Base-by-base conservation (phyloP, 352 stramenopile genomes). In the Globisporangium ultimum region DNA sequence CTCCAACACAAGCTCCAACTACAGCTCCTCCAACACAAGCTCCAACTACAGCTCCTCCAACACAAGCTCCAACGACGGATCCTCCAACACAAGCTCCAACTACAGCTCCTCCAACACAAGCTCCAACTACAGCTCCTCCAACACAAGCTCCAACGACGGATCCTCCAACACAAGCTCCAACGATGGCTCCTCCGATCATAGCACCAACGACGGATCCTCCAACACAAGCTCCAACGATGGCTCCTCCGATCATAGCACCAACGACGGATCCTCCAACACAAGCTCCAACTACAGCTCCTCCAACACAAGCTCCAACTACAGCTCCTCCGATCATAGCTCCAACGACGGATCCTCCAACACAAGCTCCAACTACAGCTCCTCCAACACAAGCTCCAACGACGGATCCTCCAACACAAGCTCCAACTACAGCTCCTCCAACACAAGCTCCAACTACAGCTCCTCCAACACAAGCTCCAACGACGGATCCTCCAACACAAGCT, bases 271-370 rank as follows among this genome's bases (percentile, higher is more conserved):
- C 61, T 46, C 38, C 56, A 6, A 63, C 46, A 17, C 6, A 51
- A 22, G 47, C 46, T 32, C 60, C 60, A 62, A 62, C 47, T 7
- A 12, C 42, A 32, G 24, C 45, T 32, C 36, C 50, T 1, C 47
- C 45, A 41, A 5, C 40, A 18, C 32, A 34, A 58, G 48, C 48
- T 15, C 38, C 28, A 21, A 24, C 9, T 22, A 41, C 1, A 14
- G 22, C 48, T 10, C 48, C 48, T 11, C 22, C 48, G 15, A 53
- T 18, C 2, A 18, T 36, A 13, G 20, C 40, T 21, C 21, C 15
- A 38, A 18, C 43, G 14, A 53, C 62, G 13, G 20, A 55, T n/a
- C 48, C 51, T 21, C 46, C 57, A 2, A 54, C 54, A 13, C 17
- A 34, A 18, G 42, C 60, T 14, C 17, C 64, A 56, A 52, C 41